phyloP scores from a whole-genome alignment of 495 filamentous ascomycete species.

The Letharia columbiana region DNA sequence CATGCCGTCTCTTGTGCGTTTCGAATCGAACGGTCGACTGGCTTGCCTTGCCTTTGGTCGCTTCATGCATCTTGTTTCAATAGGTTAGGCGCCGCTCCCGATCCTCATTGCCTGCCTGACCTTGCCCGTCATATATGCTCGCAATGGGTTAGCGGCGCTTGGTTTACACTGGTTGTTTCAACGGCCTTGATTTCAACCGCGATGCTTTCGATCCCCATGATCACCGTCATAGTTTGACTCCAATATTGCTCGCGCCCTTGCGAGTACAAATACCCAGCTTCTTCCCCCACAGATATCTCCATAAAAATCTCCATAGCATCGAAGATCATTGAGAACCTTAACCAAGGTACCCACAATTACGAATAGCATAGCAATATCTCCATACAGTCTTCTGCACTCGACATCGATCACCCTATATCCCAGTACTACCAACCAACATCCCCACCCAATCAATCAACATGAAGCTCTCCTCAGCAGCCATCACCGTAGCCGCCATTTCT shows the following conservation, averaged over 20 bases:
- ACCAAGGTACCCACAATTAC: background rate
- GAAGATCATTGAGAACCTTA: conserved; percentile 1
- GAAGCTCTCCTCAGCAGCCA: conserved; percentile 1
- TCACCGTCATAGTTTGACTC: background rate
- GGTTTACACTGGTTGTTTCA: background rate
- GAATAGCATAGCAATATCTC: background rate
- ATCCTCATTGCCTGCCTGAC: background rate
- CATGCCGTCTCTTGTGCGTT: background rate
- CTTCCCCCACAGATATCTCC: conserved; percentile 3
- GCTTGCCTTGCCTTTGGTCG: conserved; percentile 11
- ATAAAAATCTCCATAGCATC: background rate
- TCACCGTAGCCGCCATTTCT: background rate
- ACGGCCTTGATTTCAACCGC: background rate
- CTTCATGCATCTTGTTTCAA: conserved; percentile 12
- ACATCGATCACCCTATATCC: background rate
- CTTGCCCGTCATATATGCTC: background rate
- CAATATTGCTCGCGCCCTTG: background rate
- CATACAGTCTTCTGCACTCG: background rate
- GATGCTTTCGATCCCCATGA: background rate
- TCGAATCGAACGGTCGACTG: background rate
- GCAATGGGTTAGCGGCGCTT: conserved; percentile 1
- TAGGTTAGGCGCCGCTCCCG: conserved; percentile 5
- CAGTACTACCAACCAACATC: background rate
- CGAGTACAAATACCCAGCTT: conserved; percentile 3
- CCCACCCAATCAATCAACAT: background rate